Base-by-base conservation (phyloP, 768 basidiomycete genomes). In the Hysterangium stoloniferum region DNA sequence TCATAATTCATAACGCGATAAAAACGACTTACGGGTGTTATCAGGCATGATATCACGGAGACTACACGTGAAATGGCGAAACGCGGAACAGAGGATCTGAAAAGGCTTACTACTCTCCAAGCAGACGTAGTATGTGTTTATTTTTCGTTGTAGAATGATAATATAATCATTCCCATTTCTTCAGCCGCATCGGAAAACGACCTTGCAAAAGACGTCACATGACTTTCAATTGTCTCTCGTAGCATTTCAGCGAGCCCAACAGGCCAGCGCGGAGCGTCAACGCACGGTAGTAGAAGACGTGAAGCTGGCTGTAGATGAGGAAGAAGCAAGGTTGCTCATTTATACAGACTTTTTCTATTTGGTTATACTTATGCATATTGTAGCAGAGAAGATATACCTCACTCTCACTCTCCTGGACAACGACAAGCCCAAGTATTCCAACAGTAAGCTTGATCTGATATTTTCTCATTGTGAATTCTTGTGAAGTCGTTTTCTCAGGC, bases 31-130 rank as follows among this genome's bases (percentile, higher is more conserved):
- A 27, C 33, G 33, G 31, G 36, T 17, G 22, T 44, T 4, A 6
- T 9, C 54, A 97, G 95, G 40, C 88, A 94, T 70, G 90, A 97
- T 67, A 72, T 99, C 54, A 93, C 90, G 1, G 96, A 98, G 62
- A 79, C 89, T 22, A 98, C 96, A 33, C 79, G 94, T 33, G 87
- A 85, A 4, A 92, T 99, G 84, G 84, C 91, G 19, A 97, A 96
- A 70, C 83, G 89, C 40, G 86, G 89, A 4, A 91, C 91, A 0
- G 89, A 90, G 43, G 93, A 97, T 61, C 66, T 98, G 62, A 98
- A 97, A 80, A 84, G 80, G 55, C 73, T 98, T 5, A 83, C 89
- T 6, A 69, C 75, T 4, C 70, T 87, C 48, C 87, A 87, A 56
- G 61, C 68, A 2, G 65, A 71, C 2, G 66, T 84, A 65, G 85